A percentile compares a stretch with the other conserved stretches of the same genome.
These are phyloP conservation scores for Sclerospora graminicola DNA, from an alignment of 352 stramenopile species.

Conservation along the genomic window DNA sequence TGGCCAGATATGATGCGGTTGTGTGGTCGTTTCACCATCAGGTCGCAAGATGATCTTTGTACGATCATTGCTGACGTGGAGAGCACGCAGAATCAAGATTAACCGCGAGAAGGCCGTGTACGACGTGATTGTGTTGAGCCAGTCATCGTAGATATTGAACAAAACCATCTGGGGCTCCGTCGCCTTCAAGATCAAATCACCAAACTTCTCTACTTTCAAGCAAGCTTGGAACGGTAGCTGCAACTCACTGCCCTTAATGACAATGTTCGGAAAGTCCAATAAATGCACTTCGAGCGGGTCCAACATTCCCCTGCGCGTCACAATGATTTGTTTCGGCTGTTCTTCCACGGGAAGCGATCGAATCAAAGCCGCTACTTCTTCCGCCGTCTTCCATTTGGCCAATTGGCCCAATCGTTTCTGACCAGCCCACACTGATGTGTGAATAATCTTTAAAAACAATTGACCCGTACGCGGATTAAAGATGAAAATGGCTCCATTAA, in stretches of 20 bases:
- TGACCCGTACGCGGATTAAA: conserved; percentile 99
- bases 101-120: conserved; percentile 99
- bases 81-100: conserved; percentile 97
- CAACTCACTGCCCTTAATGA: conserved; percentile 98
- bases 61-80: conserved; percentile 95
- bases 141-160: conserved; percentile 99
- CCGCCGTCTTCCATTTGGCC: conserved; percentile 99
- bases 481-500: conserved; percentile 99
- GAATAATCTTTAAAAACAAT: conserved; percentile 99
- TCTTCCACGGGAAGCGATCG: conserved; percentile 98
- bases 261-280: conserved; percentile 99
- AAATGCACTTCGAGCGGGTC: conserved; percentile 98
- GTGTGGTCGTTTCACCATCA: conserved; percentile 97
- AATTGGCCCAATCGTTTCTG: conserved; percentile 99
- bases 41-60: conserved; percentile 96
- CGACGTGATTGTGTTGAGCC: conserved; percentile 98
- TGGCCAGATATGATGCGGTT: conserved; percentile 99
- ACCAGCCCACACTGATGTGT: conserved; percentile 99
- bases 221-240: conserved; percentile 99
- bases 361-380: conserved; percentile 99
- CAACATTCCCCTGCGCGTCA: conserved; percentile 99
- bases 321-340: conserved; percentile 99
- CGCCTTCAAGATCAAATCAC: conserved; percentile 98
- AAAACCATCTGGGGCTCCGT: conserved; percentile 99
- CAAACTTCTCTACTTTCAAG: conserved; percentile 99